Evolutionary conservation across 129 eudicot species (phyloP), one percentile per base, ranked within the genome.

Genomic region (Flaveria bidentis): DNA sequence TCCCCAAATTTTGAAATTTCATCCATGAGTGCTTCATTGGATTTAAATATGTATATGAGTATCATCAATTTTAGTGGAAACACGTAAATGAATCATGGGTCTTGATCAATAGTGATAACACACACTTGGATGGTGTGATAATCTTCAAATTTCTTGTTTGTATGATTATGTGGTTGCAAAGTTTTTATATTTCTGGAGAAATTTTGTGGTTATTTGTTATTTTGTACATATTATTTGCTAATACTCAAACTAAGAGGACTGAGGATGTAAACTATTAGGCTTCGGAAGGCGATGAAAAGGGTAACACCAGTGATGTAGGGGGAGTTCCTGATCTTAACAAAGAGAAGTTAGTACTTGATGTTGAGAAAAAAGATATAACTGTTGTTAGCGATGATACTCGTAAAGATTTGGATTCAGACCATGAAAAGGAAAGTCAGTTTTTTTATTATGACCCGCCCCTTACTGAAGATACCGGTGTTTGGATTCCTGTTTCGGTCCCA

Each of bases 401-500:
- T 41, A 30, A 69, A 6, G 74, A 63, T 49, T 47, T 82, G 4
- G 62, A 61, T 55, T 6, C 53, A 72, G 76, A 78, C 49, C 53
- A 62, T 71, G 75, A 77, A 55, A 51, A 82, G 63, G 78, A 73
- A 20, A 58, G 25, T 55, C 74, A 45, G 0, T 77, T 49, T 55
- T 82, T 82, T 45, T 76, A 72, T 77, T 82, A 82, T 14, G 85
- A 71, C 64, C 65, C 84, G 17, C 89, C 88, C 2, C 62, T 82
- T 26, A 74, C 78, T 26, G 92, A 85, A 76, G 89, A 85, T 51
- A 83, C 89, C 26, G 89, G 92, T 6, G 82, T 80, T 45, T 85
- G 88, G 88, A 83, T 85, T 66, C 90, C 90, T 25, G 90, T 86
- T 63, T 88, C 93, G 6, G 79, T 84, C 63, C 87, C 85, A 44